A percentile compares a stretch with the other conserved stretches of the same genome.
These are phyloP conservation scores for Magnolia changhungtana DNA, from an alignment of 164 flowering plant species.

Conservation along the genomic window DNA sequence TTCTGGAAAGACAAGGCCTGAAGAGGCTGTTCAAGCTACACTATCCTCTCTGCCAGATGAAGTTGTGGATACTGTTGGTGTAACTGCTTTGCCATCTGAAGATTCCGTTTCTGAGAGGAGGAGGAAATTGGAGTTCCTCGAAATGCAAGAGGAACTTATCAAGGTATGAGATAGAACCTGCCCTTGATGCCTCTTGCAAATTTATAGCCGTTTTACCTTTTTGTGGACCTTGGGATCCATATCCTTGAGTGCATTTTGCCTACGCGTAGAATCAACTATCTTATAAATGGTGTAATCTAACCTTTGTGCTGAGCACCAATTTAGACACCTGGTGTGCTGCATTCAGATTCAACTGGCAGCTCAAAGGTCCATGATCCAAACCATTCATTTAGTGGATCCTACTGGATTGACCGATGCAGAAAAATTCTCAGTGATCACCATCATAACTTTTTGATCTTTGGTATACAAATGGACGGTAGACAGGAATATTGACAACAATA, in stretches of 20 bases:
- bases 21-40: conserved; percentile 93
- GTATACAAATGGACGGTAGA: too few species aligned
- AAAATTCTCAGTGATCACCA: too few species aligned
- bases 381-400: too few species aligned
- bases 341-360: too few species aligned
- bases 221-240: not conserved
- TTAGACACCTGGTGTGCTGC: too few species aligned
- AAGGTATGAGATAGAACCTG: conserved; percentile 45
- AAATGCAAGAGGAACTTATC: conserved; percentile 95
- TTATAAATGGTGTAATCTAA: too few species aligned
- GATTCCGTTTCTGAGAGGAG: conserved; percentile 92
- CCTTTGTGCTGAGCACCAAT: too few species aligned
- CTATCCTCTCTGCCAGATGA: conserved; percentile 95
- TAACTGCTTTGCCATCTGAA: conserved; percentile 86
- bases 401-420: too few species aligned
- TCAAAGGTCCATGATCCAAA: too few species aligned
- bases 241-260: not conserved
- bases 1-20: conserved; percentile 82
- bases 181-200: not conserved
- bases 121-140: conserved; percentile 91
- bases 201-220: not conserved
- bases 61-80: conserved; percentile 88
- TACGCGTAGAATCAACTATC: not conserved
- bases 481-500: too few species aligned
- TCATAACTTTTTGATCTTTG: too few species aligned